A percentile compares a stretch with the other conserved stretches of the same genome.
Evolutionary conservation across 768 basidiomycete genomes (phyloP).

Genomic region (Pleurotus pulmonarius): DNA sequence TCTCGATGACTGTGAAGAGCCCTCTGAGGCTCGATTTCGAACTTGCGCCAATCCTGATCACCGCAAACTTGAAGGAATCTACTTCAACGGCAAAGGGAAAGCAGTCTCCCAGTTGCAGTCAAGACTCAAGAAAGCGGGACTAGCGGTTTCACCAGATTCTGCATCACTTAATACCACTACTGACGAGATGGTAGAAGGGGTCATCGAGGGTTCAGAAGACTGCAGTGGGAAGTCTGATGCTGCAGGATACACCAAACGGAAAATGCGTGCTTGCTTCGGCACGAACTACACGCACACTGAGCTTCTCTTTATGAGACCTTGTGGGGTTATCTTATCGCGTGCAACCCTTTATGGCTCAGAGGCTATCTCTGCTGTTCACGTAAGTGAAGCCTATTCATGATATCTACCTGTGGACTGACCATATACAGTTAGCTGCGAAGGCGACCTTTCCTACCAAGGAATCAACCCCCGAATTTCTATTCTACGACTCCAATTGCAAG

Average conservation of each 20-base stretch:
- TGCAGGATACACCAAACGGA: too few species aligned
- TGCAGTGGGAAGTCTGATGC: neutral
- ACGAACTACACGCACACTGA: slow-evolving; percentile 18
- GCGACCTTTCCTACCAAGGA: slow-evolving; percentile 11
- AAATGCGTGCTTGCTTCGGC: neutral
- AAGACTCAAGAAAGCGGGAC: too few species aligned
- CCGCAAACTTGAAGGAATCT: too few species aligned
- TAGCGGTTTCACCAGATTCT: too few species aligned
- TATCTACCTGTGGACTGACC: too few species aligned
- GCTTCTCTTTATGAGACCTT: slow-evolving; percentile 17
- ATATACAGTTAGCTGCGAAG: neutral
- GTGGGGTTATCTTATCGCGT: slow-evolving; percentile 19
- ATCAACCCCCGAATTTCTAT: slow-evolving; percentile 15
- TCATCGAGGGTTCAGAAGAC: neutral
- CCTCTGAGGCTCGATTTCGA: neutral
- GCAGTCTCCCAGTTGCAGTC: too few species aligned
- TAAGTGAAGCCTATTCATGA: neutral
- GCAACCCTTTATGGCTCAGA: slow-evolving; percentile 17
- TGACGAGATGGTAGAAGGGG: too few species aligned
- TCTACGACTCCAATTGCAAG: slow-evolving; percentile 24
- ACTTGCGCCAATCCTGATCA: too few species aligned
- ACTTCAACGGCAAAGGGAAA: too few species aligned
- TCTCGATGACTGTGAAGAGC: neutral
- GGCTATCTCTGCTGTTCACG: slow-evolving; percentile 12
- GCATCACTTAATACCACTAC: too few species aligned